These are phyloP conservation scores for Piromyces sp. DNA, from an alignment of 192 early-diverging fungal genomes.

Conservation along the genomic window DNA sequence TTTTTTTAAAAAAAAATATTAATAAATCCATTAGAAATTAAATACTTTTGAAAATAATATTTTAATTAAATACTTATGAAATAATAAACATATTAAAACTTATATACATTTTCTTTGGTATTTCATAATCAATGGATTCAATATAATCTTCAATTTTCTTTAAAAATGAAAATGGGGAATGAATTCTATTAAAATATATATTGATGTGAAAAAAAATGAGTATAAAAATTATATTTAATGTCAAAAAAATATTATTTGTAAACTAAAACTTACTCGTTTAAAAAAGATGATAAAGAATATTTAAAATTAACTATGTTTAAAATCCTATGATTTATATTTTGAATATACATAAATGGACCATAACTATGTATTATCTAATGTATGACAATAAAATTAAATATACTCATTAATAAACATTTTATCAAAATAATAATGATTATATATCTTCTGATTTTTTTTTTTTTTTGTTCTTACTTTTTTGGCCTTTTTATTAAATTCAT, in stretches of 20 bases:
- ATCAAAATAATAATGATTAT: too few species aligned
- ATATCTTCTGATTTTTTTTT: too few species aligned
- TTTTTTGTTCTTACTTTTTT: neutral
- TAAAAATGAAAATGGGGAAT: neutral
- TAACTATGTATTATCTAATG: neutral
- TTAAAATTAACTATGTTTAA: neutral
- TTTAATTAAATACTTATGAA: too few species aligned
- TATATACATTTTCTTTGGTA: neutral
- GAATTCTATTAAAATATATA: neutral
- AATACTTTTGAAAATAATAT: too few species aligned
- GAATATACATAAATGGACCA: neutral
- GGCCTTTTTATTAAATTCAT: neutral
- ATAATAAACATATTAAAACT: too few species aligned
- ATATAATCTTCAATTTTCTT: neutral
- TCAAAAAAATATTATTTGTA: too few species aligned
- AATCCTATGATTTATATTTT: neutral
- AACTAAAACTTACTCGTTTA: neutral
- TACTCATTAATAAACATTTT: too few species aligned
- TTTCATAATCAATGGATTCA: neutral
- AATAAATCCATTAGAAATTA: too few species aligned
- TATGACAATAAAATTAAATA: too few species aligned
- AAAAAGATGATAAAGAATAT: neutral
- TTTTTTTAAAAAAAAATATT: too few species aligned
- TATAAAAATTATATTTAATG: too few species aligned
- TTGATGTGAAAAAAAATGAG: too few species aligned